A percentile compares a stretch with the other conserved stretches of the same genome.
phyloP scores from a whole-genome alignment of 164 flowering plant species.

The Umbellularia californica region DNA sequence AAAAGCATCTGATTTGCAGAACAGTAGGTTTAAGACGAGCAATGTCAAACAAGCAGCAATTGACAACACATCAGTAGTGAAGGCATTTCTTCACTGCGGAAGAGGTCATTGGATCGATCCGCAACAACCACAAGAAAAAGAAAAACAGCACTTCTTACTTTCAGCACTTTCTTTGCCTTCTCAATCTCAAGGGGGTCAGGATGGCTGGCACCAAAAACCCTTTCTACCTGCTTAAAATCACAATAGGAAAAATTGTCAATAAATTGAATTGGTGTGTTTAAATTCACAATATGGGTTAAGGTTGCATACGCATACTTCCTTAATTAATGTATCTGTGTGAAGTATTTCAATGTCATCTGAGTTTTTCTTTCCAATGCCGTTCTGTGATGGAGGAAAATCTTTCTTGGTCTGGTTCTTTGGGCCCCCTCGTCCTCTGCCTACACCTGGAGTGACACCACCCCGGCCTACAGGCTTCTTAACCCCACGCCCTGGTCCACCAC shows the following conservation, averaged over 20 bases:
- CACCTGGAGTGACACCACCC: constrained; percentile 49
- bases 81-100: too few species aligned
- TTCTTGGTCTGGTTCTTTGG: constrained; percentile 51
- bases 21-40: not conserved
- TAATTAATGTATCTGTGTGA: constrained; percentile 82
- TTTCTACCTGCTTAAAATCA: constrained; percentile 63
- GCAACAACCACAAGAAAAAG: not conserved
- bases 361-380: constrained; percentile 70
- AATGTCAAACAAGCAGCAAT: not conserved
- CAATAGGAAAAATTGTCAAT: not conserved
- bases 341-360: constrained; percentile 73
- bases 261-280: not conserved
- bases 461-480: constrained; percentile 50
- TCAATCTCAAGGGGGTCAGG: constrained; percentile 72
- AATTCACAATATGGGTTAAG: not conserved
- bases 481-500: constrained; percentile 71
- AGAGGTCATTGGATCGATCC: too few species aligned
- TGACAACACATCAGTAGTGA: not conserved
- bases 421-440: constrained; percentile 57
- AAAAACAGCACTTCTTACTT: constrained; percentile 36
- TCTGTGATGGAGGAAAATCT: constrained; percentile 55
- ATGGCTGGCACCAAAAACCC: constrained; percentile 50
- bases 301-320: constrained; percentile 48
- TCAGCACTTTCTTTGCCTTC: constrained; percentile 77
- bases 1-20: constrained; percentile 4